These are phyloP conservation scores for Nicotiana rustica DNA, from an alignment of 305 asterid species.

Conservation along the genomic window DNA sequence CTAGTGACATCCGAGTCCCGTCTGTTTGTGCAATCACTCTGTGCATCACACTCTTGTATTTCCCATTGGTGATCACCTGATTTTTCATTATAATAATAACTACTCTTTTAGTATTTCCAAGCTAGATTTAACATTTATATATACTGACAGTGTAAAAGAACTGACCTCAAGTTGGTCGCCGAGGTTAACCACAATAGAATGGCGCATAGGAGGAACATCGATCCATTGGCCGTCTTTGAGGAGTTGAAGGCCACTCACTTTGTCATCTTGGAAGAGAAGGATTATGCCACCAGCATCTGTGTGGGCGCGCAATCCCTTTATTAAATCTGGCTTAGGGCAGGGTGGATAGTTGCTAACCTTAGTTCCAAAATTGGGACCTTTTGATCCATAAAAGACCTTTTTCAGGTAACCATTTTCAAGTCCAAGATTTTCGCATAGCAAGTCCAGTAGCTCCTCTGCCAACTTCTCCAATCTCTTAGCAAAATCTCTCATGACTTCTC, in stretches of 20 bases:
- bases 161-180: slow-evolving; percentile 91
- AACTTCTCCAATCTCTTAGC: slow-evolving; percentile 68
- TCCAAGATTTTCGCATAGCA: slow-evolving; percentile 92
- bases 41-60: slow-evolving; percentile 93
- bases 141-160: too few relatives aligned
- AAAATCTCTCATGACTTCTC: slow-evolving; percentile 73
- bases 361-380: slow-evolving; percentile 92
- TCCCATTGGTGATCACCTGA: slow-evolving; percentile 88
- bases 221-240: slow-evolving; percentile 89
- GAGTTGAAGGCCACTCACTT: slow-evolving; percentile 95
- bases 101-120: not conserved
- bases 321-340: slow-evolving; percentile 88
- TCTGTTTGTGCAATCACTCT: slow-evolving; percentile 85
- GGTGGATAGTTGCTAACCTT: slow-evolving; percentile 96
- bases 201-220: slow-evolving; percentile 94
- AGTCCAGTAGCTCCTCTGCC: slow-evolving; percentile 75
- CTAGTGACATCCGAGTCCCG: slow-evolving; percentile 84
- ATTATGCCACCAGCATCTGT: slow-evolving; percentile 99
- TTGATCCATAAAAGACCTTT: slow-evolving; percentile 75
- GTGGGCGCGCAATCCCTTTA: slow-evolving; percentile 95
- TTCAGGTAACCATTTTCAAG: slow-evolving; percentile 82
- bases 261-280: slow-evolving; percentile 94
- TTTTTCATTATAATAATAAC: not conserved
- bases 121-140: too few relatives aligned
- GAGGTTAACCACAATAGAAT: slow-evolving; percentile 87